phyloP scores from a whole-genome alignment of 2,329 filamentous ascomycete genomes.

The Blastomyces parvus region DNA sequence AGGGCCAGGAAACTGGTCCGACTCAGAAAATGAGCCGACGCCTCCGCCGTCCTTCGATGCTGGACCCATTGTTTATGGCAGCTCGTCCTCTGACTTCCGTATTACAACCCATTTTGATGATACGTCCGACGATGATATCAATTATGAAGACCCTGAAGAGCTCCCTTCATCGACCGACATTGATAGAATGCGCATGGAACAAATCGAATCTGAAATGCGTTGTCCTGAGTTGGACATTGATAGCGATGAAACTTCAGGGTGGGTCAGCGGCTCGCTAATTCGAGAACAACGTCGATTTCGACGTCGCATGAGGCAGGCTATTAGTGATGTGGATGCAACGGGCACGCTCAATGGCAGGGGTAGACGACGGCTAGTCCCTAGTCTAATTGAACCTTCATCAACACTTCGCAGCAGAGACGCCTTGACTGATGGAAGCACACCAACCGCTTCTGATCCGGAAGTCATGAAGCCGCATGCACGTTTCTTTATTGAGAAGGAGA shows the following conservation, averaged over 20 bases:
- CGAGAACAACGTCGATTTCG: conserved; percentile 23
- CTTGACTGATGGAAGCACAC: not conserved
- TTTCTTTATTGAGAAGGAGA: conserved; percentile 74
- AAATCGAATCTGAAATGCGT: conserved; percentile 8
- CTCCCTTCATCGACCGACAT: conserved; percentile 20
- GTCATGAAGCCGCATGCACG: conserved; percentile 64
- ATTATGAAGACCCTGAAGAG: conserved; percentile 25
- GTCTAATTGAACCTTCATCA: conserved; percentile 22
- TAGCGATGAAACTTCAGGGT: conserved; percentile 23
- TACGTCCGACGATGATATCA: conserved; percentile 30
- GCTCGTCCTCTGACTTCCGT: conserved; percentile 21
- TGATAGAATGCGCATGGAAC: conserved; percentile 20
- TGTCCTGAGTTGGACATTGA: conserved; percentile 8
- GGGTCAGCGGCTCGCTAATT: conserved; percentile 17
- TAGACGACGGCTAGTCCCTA: conserved; percentile 21
- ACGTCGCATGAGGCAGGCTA: conserved; percentile 20
- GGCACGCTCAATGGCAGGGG: conserved; percentile 14
- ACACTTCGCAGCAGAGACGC: not conserved
- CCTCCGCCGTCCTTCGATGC: conserved; percentile 11
- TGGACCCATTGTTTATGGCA: not conserved
- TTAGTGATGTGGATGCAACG: conserved; percentile 14
- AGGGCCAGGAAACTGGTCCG: conserved; percentile 19
- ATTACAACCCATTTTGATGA: conserved; percentile 32
- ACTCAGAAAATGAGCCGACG: conserved; percentile 20
- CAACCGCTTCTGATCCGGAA: conserved; percentile 24